phyloP scores from a whole-genome alignment of 1,284 basidiomycete species.

The Heterobasidion irregulare region DNA sequence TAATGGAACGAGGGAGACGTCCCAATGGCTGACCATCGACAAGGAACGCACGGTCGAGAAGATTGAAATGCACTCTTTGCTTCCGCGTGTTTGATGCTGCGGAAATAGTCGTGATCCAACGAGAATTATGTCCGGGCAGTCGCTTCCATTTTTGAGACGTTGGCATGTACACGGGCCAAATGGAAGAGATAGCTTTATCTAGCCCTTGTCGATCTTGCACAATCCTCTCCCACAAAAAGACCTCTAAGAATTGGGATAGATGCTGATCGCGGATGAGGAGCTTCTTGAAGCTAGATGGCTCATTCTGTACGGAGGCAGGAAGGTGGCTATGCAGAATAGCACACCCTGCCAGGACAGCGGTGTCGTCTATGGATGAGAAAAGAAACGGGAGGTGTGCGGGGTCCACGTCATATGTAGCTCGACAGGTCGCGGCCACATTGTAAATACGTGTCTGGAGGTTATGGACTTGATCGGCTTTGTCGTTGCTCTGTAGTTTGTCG shows the following conservation, averaged over 20 bases:
- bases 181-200: slow-evolving; percentile 22
- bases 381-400: slow-evolving; percentile 1
- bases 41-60: slow-evolving; percentile 32
- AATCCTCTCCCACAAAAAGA: slow-evolving; percentile 9
- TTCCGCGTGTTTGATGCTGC: slow-evolving; percentile 9
- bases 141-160: slow-evolving; percentile 22
- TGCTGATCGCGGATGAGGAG: slow-evolving; percentile 20
- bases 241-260: slow-evolving; percentile 21
- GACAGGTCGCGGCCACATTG: slow-evolving; percentile 28
- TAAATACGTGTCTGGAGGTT: slow-evolving; percentile 21
- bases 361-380: slow-evolving; percentile 12
- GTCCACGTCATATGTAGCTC: slow-evolving; percentile 31
- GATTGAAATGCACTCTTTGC: slow-evolving; percentile 27
- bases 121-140: slow-evolving; percentile 17
- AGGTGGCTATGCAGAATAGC: slow-evolving; percentile 25
- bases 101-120: slow-evolving; percentile 26
- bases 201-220: slow-evolving; percentile 15
- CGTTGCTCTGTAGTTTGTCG: slow-evolving; percentile 13
- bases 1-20: slow-evolving; percentile 26
- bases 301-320: slow-evolving; percentile 4
- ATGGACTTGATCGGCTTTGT: slow-evolving; percentile 13
- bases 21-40: slow-evolving; percentile 32
- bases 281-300: slow-evolving; percentile 2
- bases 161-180: slow-evolving; percentile 28
- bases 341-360: slow-evolving; percentile 25